Evolutionary conservation across 164 flowering plant species (phyloP).

Genomic region (Magnolia kwangsiensis): DNA sequence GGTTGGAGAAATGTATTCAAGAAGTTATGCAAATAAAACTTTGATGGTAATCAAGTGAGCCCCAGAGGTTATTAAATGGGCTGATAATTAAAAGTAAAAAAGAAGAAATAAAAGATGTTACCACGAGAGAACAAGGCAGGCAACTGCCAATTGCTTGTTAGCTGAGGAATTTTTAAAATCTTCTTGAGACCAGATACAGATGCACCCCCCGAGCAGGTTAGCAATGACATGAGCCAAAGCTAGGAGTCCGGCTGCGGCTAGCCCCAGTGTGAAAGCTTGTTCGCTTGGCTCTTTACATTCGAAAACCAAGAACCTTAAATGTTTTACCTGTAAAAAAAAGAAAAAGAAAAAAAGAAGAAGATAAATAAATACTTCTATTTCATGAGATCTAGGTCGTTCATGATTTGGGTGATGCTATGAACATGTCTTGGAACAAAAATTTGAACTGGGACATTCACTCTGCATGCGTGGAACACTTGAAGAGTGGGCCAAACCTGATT

Average conservation of each 20-base stretch:
- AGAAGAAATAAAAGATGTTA: slow-evolving; percentile 14
- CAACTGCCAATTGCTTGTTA: slow-evolving; percentile 54
- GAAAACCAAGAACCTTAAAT: slow-evolving; percentile 64
- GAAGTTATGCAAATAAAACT: not conserved
- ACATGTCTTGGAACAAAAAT: too few species aligned
- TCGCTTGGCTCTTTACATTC: slow-evolving; percentile 85
- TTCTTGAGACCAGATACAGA: slow-evolving; percentile 58
- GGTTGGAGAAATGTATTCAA: not conserved
- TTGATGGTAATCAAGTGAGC: too few species aligned
- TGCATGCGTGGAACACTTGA: too few species aligned
- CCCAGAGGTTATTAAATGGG: not conserved
- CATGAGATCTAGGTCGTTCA: too few species aligned
- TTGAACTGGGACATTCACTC: too few species aligned
- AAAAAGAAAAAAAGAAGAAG: not conserved
- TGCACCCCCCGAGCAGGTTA: slow-evolving; percentile 71
- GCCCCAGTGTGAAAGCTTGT: slow-evolving; percentile 67
- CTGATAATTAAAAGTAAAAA: not conserved
- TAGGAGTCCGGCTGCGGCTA: slow-evolving; percentile 65
- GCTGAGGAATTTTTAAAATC: slow-evolving; percentile 58
- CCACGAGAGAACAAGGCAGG: slow-evolving; percentile 74
- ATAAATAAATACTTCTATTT: not conserved
- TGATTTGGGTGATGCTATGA: too few species aligned
- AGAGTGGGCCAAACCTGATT: too few species aligned
- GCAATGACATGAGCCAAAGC: slow-evolving; percentile 63
- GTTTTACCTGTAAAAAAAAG: slow-evolving; percentile 48